Evolutionary conservation across 306 rosid species (phyloP), one percentile per base, ranked within the genome.

Genomic region (Medicago lupulina): DNA sequence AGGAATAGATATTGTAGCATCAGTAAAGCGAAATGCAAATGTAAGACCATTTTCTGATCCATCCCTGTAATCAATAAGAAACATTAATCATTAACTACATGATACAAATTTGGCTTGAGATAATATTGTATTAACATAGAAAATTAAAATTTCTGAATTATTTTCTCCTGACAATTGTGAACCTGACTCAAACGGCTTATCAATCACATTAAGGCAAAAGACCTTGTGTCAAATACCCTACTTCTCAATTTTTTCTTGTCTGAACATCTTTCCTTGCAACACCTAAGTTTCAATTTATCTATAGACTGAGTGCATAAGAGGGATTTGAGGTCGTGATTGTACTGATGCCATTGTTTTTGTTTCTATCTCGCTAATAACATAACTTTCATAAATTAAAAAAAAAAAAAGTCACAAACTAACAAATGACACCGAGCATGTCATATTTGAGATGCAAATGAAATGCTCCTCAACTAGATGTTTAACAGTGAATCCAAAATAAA

Each of bases 1-100:
- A 82, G 98, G 86, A 80, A 90, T 77, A 44, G 99, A 90, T 70
- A 87, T 71, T 6, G 91, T 86, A 76, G 98, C 91, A 88, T 96
- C 99, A 11, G 97, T 89, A 86, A 92, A 96, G 83, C 99, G 99
- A 86, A 96, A 96, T 80, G 98, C 97, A 80, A 96, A 96, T 66
- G 97, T 92, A 63, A 96, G 98, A 77, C 99, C 96, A 80, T 90
- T 97, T 54, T 92, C 99, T 38, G 93, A 83, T 70, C 82, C 86
- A 81, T 92, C 96, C 93, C 98, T 96, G 90, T 43, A 70, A 77
- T 46, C 76, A 81, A 80, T 70, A 75, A 77, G 62, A 82, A 78
- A 67, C 9, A 68, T 44, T 16, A 47, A 49, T 40, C 43, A 15
- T 21, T 19, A 57, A 40, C 46, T 25, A 21, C 69, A 68, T 39